Percentiles rank a stretch among this genome's conserved stretches.
These are phyloP conservation scores for Carex scoparia DNA, from an alignment of 176 grass and related monocot genomes.

Conservation along the genomic window DNA sequence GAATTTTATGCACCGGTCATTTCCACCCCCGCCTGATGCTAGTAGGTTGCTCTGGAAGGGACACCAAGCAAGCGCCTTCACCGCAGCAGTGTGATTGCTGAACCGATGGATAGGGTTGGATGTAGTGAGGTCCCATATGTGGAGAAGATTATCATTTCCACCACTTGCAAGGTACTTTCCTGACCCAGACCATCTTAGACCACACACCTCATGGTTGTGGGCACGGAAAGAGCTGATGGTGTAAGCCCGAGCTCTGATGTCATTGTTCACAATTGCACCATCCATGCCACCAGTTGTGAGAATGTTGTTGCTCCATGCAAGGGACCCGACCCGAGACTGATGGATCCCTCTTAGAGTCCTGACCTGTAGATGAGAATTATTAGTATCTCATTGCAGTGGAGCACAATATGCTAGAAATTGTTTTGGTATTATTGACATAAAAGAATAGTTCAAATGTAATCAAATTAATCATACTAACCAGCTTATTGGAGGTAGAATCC, in stretches of 20 bases:
- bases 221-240: constrained; percentile 32
- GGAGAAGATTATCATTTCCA: constrained; percentile 46
- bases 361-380: constrained; percentile 33
- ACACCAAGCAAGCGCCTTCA: constrained; percentile 72
- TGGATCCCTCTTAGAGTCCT: constrained; percentile 55
- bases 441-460: not conserved
- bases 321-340: constrained; percentile 41
- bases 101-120: constrained; percentile 51
- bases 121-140: constrained; percentile 52
- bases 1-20: constrained; percentile 48
- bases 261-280: constrained; percentile 48
- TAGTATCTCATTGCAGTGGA: not conserved
- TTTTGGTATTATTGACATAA: not conserved
- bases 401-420: not conserved
- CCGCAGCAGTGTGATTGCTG: constrained; percentile 33
- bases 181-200: constrained; percentile 48
- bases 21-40: constrained; percentile 48
- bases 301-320: constrained; percentile 63
- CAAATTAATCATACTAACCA: constrained; percentile 31
- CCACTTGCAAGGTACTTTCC: constrained; percentile 49
- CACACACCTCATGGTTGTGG: constrained; percentile 48
- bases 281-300: constrained; percentile 54
- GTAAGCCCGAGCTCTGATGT: constrained; percentile 42
- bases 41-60: constrained; percentile 64
- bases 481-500: constrained; percentile 34